Evolutionary conservation across 306 rosid species (phyloP).

Genomic region (Malus asiatica): DNA sequence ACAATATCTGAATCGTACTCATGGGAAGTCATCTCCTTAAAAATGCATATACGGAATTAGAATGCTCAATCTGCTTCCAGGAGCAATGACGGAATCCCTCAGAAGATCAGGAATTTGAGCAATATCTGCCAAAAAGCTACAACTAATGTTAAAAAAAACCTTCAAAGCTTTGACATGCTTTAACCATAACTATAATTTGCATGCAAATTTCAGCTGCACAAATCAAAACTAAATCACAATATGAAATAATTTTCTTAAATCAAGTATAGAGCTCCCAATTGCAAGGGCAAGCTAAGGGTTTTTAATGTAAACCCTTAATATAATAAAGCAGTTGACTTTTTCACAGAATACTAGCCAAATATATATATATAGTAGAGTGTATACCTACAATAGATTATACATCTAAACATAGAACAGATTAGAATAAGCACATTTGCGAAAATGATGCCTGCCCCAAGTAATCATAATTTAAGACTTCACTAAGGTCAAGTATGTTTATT

Average conservation of each 20-base stretch:
- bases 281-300: not conserved
- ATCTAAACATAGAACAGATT: not conserved
- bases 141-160: not conserved
- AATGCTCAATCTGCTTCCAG: not conserved
- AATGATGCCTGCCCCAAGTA: not conserved
- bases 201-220: not conserved
- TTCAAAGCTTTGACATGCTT: not conserved
- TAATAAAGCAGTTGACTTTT: not conserved
- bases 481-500: not conserved
- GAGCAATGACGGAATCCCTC: constrained; percentile 4
- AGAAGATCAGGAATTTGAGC: not conserved
- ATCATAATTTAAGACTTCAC: not conserved
- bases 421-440: not conserved
- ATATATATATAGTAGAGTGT: not conserved
- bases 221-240: not conserved
- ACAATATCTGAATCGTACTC: constrained; percentile 55
- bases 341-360: not conserved
- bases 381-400: not conserved
- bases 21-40: constrained; percentile 42
- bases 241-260: not conserved
- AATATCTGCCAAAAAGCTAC: constrained; percentile 17
- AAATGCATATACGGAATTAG: not conserved
- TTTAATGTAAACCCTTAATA: not conserved
- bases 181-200: not conserved
- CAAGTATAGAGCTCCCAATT: not conserved